These are phyloP conservation scores for Massospora cicadina DNA, from an alignment of 371 early-diverging fungal genomes.

Conservation along the genomic window DNA sequence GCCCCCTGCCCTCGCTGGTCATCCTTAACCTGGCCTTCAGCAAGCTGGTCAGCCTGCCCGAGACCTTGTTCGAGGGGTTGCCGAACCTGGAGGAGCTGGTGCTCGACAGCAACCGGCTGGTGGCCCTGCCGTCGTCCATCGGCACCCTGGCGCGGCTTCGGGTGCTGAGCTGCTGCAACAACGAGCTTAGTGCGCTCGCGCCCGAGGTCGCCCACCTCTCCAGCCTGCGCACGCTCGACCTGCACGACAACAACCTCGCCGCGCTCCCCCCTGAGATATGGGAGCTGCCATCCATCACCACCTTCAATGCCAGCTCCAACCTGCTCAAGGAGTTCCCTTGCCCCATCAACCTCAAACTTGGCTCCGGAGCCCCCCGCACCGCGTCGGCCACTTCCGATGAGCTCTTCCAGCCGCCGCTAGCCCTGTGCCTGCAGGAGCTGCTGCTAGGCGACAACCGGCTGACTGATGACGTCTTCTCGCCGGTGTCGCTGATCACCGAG, in stretches of 20 bases:
- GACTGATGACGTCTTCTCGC: conserved; percentile 65
- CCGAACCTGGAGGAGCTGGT: conserved; percentile 33
- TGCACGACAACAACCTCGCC: conserved; percentile 52
- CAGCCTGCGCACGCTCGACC: conserved; percentile 29
- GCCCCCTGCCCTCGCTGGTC: conserved; percentile 18
- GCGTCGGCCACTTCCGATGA: conserved; percentile 14
- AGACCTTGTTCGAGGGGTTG: conserved; percentile 35
- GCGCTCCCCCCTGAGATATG: conserved; percentile 71
- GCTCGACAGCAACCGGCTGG: conserved; percentile 57
- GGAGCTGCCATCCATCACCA: conserved; percentile 45
- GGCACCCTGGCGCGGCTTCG: conserved; percentile 29
- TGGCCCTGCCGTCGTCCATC: conserved; percentile 40
- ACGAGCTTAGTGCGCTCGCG: conserved; percentile 38
- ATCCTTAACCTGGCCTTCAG: conserved; percentile 45
- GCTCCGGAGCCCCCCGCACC: background rate
- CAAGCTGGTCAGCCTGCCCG: conserved; percentile 44
- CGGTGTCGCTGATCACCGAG: conserved; percentile 48
- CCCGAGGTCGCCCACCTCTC: conserved; percentile 34
- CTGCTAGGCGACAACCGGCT: conserved; percentile 66
- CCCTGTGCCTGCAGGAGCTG: conserved; percentile 34
- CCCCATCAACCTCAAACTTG: background rate
- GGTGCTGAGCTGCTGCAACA: conserved; percentile 44
- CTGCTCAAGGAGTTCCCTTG: conserved; percentile 37
- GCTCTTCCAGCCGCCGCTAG: conserved; percentile 30
- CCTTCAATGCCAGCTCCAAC: conserved; percentile 62